Evolutionary conservation across 169 alveolate species (phyloP), one percentile per base, ranked within the genome.

Genomic region (Hepatocystis sp.): DNA sequence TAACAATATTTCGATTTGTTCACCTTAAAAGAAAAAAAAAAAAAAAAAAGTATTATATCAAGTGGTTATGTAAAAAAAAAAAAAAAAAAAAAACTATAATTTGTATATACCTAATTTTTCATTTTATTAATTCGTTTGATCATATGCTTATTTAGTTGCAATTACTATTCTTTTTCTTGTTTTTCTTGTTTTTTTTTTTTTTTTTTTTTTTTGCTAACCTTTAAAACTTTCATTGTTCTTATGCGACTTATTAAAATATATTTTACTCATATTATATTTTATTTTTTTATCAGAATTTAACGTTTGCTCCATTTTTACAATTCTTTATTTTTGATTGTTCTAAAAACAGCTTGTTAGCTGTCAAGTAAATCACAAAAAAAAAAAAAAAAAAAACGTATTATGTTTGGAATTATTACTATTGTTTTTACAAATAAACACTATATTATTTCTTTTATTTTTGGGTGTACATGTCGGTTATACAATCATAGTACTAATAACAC

Each of bases 181-280:
- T n/a, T n/a, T n/a, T n/a, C n/a, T n/a, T n/a, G n/a, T n/a, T 1
- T 53, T 15, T n/a, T 5, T 46, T 51, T 53, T 53, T 53, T 52
- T 34, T 28, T 27, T 66, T 34, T 66, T 32, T 21, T 56, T 53
- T 25, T 66, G 30, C 42, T 51, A n/a, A 71, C 86, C 86, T 63
- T 71, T 71, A 71, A 71, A 71, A 71, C 58, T 76, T 2, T 52
- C 86, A 47, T 71, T 71, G n/a, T 42, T 46, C 60, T 71, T 71
- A 34, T 51, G 55, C 7, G 86, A 71, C 30, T 63, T 71, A 44
- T 71, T 71, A 40, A 71, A 71, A 42, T 39, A 71, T 58, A 71
- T 56, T 47, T 71, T 71, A 36, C 86, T 71, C 21, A 71, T 56
- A 52, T 71, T 71, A 56, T 64, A 58, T 56, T 71, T 71, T 23